Conservation (phyloP, 768 basidiomycete species). For the Termitomyces eurrhizus region DNA sequence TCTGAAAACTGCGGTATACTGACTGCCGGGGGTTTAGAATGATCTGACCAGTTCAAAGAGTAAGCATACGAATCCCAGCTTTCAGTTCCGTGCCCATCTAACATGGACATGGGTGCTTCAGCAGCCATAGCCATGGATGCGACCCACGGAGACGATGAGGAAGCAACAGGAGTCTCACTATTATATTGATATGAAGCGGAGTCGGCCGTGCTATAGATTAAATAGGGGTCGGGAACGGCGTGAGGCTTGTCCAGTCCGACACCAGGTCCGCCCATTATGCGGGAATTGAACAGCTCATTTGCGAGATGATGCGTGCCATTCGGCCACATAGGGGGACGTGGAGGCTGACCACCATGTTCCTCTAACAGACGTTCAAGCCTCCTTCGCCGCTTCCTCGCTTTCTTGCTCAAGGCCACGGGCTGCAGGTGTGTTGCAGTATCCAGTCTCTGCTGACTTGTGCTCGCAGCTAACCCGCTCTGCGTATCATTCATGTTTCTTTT, state of each 20-base stretch:
- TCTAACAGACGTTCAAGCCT: constrained; percentile 30
- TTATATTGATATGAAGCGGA: constrained; percentile 10
- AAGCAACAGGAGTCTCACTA: constrained; percentile 2
- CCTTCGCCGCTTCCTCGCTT: constrained; percentile 36
- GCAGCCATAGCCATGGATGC: constrained; percentile 38
- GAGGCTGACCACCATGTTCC: constrained; percentile 22
- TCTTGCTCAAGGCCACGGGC: constrained; percentile 25
- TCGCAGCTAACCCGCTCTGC: constrained; percentile 3
- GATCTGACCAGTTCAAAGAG: constrained; percentile 3
- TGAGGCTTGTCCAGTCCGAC: not conserved
- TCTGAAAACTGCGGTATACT: constrained; percentile 7
- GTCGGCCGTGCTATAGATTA: constrained; percentile 9
- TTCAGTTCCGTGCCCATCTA: not conserved
- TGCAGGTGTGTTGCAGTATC: constrained; percentile 1
- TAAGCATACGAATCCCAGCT: not conserved
- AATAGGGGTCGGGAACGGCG: constrained; percentile 6
- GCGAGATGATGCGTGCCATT: constrained; percentile 7
- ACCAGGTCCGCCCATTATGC: not conserved
- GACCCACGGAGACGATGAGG: constrained; percentile 31
- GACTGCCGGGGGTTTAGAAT: constrained; percentile 11
- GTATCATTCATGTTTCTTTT: not conserved
- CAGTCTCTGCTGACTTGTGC: constrained; percentile 9
- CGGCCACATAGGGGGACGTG: constrained; percentile 5
- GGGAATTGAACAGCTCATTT: not conserved
- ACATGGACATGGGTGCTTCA: constrained; percentile 17